Evolutionary conservation across 2,329 filamentous ascomycete species (phyloP), one percentile per base, ranked within the genome.

Genomic region (Fusarium equiseti): DNA sequence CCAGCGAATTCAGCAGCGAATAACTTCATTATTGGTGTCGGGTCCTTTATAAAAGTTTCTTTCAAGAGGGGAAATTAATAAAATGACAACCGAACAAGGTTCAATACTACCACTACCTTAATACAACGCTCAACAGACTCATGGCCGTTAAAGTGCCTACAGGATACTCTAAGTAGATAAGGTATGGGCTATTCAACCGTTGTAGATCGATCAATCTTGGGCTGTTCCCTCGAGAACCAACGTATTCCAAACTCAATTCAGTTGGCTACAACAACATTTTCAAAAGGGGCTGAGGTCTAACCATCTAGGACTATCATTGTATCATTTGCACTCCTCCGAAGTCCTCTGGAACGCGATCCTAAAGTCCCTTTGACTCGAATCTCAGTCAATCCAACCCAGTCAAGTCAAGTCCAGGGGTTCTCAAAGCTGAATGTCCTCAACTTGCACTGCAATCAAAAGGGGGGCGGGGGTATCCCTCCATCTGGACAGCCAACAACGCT

Each of bases 241-340:
- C 49, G 18, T 40, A 62, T 45, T 38, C 13, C 9, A 66, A 66
- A 62, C 63, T 50, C 44, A 62, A 67, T 66, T 62, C 43, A 50
- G 13, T 20, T 38, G 44, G 22, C 24, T 24, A 48, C 35, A 26
- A 42, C 26, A 35, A 53, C 32, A 50, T 46, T 63, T 52, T 51
- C 49, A 45, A 38, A 46, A 44, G 63, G 40, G 45, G 48, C 31
- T 26, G 45, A 49, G 22, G 15, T 42, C 15, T 27, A 44, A n/a
- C 15, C 15, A 40, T 42, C 29, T 29, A 46, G 26, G 22, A 44
- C 26, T 51, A 26, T 24, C 27, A 32, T 24, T 45, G 24, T 40
- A 35, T 32, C 45, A 35, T 13, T 20, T 51, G 10, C 12, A 24
- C 45, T 38, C 15, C 26, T 32, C 26, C 26, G n/a, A 38, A 22